Base-by-base conservation (phyloP, 768 basidiomycete species). In the Lactifluus piperatus region DNA sequence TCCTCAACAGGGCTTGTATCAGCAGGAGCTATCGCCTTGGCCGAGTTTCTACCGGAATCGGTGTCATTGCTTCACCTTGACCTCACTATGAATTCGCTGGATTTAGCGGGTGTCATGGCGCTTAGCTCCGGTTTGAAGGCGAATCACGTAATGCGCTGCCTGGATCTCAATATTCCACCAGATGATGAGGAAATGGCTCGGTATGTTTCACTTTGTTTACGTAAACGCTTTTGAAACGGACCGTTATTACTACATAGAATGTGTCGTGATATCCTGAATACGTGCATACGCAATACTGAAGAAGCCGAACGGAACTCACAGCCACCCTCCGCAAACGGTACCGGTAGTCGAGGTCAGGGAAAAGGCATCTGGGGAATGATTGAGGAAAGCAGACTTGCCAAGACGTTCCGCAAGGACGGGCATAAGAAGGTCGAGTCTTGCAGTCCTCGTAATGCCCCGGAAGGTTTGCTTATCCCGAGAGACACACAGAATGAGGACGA, bases 1-100 rank as follows among this genome's bases (percentile, higher is more conserved):
- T 88, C 91, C 7, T 83, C 85, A 3, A 97, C 94, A 0, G 75
- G 77, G 4, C 80, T 98, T 68, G 81, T 82, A 0, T 88, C 90
- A 0, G 76, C 85, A 0, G 94, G 93, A 1, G 94, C 95, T 0
- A 98, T 98, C 62, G 88, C 92, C 0, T 80, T 98, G 2, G 97
- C 95, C 2, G 95, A 98, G 70, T 98, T 97, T 75, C 81, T 98
- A 0, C 94, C 94, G 0, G 94, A 98, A 70, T 86, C 90, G 0
- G 80, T 78, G 18, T 88, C 87, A 0, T 77, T 99, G 5, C 77
- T 97, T 0, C 94, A 98, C 70, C 83, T 99, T 54, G 97, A 97
- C 71, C 73, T 97, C 29, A 97, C 93, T 0, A 74, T 79, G 65
- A 95, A 95, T 69, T 71, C 77, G 6, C 74, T 98, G 32, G 93